Base-by-base conservation (phyloP, 176 grass and related monocot genomes). In the Tillandsia fasciculata region DNA sequence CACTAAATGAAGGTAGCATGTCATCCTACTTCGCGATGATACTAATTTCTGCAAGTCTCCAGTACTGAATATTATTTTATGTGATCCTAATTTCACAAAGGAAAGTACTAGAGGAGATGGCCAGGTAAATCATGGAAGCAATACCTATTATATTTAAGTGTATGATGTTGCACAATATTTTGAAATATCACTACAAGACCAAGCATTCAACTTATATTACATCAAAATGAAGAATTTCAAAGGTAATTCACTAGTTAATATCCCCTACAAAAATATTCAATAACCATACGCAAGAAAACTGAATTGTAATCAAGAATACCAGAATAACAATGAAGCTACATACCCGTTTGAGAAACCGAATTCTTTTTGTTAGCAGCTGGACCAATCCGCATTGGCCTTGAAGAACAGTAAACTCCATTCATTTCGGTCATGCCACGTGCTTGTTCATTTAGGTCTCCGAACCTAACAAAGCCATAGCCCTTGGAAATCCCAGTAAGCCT, bases 361-460 rank as follows among this genome's bases (percentile, higher is more conserved):
- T 23, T 61, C 65, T 73, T 73, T 57, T 73, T 73, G 20, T 63
- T 48, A 2, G 71, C 56, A 73, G 71, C 71, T 15, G 56, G 15
- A 50, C 71, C 71, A 63, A 73, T 49, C 27, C 71, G 23, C 71
- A 73, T 73, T 20, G 54, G 71, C 47, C 71, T 73, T 49, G 56
- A 49, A 13, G 71, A 63, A 73, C 54, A 63, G 42, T 64, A 73
- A 73, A 64, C 42, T 49, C 71, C 71, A 64, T 73, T 73, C 71
- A 73, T 73, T 73, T 73, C 71, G 14, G 71, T 64, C 56, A 73
- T 73, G 29, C 56, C 71, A 20, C 71, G 57, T 73, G 71, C 3
- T 51, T 73, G 53, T 27, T 73, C 71, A 73, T 64, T 73, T 63
- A 42, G 9, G 47, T 73, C 71, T 24, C 57, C 71, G 24, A 73